Conservation (phyloP, 2,329 filamentous ascomycete genomes). For the Fusarium sp. region DNA sequence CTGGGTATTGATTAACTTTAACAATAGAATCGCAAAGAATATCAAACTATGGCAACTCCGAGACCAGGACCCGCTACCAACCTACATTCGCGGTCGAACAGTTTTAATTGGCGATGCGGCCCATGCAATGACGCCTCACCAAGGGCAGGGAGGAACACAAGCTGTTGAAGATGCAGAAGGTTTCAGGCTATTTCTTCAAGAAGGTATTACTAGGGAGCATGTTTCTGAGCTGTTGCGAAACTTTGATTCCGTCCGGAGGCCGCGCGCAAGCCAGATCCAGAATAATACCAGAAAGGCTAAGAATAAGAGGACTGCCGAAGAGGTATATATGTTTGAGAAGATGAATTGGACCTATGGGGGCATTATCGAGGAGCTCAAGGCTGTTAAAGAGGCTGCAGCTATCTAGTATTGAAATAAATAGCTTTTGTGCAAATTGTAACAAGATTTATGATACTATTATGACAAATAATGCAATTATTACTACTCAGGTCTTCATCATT, state of each 20-base stretch:
- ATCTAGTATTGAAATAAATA: too few relatives aligned
- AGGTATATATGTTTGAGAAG: neutral
- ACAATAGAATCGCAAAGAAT: neutral
- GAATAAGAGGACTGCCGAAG: neutral
- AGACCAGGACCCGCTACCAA: neutral
- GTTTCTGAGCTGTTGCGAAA: neutral
- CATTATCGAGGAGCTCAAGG: accelerated
- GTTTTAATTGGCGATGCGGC: neutral
- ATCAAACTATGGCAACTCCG: neutral
- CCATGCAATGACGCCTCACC: neutral
- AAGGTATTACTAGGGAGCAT: accelerated
- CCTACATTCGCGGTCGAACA: neutral
- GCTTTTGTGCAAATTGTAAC: too few relatives aligned
- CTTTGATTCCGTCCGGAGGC: neutral
- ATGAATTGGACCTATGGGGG: neutral
- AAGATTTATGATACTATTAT: too few relatives aligned
- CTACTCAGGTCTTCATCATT: too few relatives aligned
- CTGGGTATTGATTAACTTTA: neutral
- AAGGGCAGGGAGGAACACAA: neutral
- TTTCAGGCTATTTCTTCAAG: accelerated
- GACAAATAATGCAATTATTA: too few relatives aligned
- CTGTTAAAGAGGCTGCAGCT: too few relatives aligned
- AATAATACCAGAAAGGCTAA: neutral
- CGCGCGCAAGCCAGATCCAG: neutral
- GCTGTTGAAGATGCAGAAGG: neutral